phyloP scores from a whole-genome alignment of 352 stramenopile genomes.

The Achlya hypogyna region DNA sequence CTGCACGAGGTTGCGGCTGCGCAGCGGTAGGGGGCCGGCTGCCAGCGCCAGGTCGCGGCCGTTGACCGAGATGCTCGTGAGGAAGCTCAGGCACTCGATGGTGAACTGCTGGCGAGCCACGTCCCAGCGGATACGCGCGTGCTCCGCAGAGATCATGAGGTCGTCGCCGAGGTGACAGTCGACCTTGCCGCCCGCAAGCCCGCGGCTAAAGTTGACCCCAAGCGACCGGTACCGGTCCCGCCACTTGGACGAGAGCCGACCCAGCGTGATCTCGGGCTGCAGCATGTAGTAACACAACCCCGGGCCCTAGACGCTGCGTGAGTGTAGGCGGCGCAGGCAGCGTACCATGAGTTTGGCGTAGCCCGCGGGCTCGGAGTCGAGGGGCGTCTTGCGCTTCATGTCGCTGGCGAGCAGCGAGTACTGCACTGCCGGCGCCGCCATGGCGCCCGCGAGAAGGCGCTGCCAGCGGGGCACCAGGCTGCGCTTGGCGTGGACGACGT shows the following conservation, averaged over 20 bases:
- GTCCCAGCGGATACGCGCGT: constrained; percentile 69
- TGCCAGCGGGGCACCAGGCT: background rate
- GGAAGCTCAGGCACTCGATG: constrained; percentile 56
- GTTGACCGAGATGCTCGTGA: constrained; percentile 54
- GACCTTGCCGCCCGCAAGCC: constrained; percentile 38
- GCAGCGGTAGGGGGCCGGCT: constrained; percentile 34
- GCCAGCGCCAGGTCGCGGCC: constrained; percentile 40
- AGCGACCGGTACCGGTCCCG: constrained; percentile 46
- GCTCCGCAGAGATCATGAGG: constrained; percentile 36
- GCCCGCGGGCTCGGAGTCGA: constrained; percentile 52
- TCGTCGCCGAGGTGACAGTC: constrained; percentile 73
- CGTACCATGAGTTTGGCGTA: constrained; percentile 71
- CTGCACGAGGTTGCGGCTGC: constrained; percentile 48
- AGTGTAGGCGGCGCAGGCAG: background rate
- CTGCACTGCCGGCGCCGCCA: constrained; percentile 25
- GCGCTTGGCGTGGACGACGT: constrained; percentile 2
- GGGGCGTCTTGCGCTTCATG: constrained; percentile 44
- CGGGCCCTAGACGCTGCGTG: constrained; percentile 27
- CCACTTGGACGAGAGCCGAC: constrained; percentile 46
- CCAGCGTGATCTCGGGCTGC: constrained; percentile 50
- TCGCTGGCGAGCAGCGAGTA: constrained; percentile 35
- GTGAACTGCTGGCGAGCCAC: constrained; percentile 34
- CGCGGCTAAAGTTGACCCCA: constrained; percentile 34
- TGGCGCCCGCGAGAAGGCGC: background rate
- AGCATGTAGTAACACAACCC: constrained; percentile 67